These are phyloP conservation scores for Choanephora cucurbitarum DNA, from an alignment of 371 early-diverging fungal genomes.

Conservation along the genomic window DNA sequence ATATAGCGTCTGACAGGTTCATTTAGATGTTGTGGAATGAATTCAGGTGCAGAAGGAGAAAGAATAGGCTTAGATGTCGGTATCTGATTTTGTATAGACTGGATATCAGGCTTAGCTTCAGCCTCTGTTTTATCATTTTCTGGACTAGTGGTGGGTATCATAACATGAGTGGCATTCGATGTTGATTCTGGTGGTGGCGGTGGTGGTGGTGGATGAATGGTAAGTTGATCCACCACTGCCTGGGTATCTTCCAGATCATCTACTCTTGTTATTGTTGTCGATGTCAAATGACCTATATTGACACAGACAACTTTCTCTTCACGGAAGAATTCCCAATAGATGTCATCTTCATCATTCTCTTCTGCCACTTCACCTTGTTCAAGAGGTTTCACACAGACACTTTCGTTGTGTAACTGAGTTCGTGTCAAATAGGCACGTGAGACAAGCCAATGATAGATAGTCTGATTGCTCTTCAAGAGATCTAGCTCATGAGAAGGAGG, in stretches of 20 bases:
- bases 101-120: not conserved
- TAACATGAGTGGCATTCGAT: too few relatives aligned
- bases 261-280: too few relatives aligned
- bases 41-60: constrained; percentile 36
- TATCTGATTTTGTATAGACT: not conserved
- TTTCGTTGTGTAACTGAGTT: constrained; percentile 55
- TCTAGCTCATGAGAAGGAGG: constrained; percentile 30
- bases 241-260: not conserved
- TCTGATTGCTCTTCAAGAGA: constrained; percentile 42
- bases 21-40: constrained; percentile 22
- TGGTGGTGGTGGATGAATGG: constrained; percentile 3
- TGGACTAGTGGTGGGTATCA: not conserved
- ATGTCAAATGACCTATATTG: not conserved
- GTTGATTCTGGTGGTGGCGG: too few relatives aligned
- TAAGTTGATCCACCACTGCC: constrained; percentile 2
- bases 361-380: constrained; percentile 27
- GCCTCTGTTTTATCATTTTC: not conserved
- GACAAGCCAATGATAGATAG: constrained; percentile 64
- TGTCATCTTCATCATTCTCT: constrained; percentile 23
- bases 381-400: constrained; percentile 54
- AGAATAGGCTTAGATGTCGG: constrained; percentile 4
- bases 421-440: constrained; percentile 62
- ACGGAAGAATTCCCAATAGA: constrained; percentile 18
- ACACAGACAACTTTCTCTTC: constrained; percentile 3
- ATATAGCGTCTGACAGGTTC: not conserved